Conservation (phyloP, 305 asterid species). For the Vinca major region DNA sequence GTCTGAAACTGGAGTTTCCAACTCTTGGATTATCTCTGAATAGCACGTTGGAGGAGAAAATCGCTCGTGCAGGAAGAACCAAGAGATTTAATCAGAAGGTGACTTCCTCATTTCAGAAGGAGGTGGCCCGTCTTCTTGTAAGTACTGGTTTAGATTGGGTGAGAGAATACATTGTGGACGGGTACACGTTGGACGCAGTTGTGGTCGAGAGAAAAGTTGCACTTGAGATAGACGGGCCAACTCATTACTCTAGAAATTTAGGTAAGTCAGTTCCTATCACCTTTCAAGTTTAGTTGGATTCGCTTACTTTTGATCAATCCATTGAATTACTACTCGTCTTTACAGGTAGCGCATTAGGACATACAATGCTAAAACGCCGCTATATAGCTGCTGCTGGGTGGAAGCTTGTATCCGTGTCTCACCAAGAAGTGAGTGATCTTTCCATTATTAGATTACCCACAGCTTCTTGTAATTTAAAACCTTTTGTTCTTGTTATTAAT, state of each 20-base stretch:
- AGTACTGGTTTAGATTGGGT: slow-evolving; percentile 90
- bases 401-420: slow-evolving; percentile 58
- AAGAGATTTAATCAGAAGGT: slow-evolving; percentile 71
- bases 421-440: slow-evolving; percentile 57
- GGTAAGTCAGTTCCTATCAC: slow-evolving; percentile 47
- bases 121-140: slow-evolving; percentile 75
- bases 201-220: slow-evolving; percentile 63
- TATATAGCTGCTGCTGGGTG: slow-evolving; percentile 76
- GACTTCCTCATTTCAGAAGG: slow-evolving; percentile 88
- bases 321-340: slow-evolving; percentile 5
- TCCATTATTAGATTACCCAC: slow-evolving; percentile 6
- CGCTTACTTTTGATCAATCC: neutral
- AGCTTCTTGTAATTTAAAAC: neutral
- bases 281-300: slow-evolving; percentile 4
- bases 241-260: slow-evolving; percentile 88
- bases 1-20: slow-evolving; percentile 62
- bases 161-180: slow-evolving; percentile 59
- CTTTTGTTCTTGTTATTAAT: neutral
- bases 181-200: slow-evolving; percentile 82
- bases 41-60: slow-evolving; percentile 44
- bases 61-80: slow-evolving; percentile 56
- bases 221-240: slow-evolving; percentile 89
- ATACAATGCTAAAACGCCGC: slow-evolving; percentile 81
- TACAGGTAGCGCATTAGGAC: slow-evolving; percentile 75
- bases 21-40: slow-evolving; percentile 50